Evolutionary conservation across 2,329 filamentous ascomycete species (phyloP).

Genomic region (Aspergillus udagawae): DNA sequence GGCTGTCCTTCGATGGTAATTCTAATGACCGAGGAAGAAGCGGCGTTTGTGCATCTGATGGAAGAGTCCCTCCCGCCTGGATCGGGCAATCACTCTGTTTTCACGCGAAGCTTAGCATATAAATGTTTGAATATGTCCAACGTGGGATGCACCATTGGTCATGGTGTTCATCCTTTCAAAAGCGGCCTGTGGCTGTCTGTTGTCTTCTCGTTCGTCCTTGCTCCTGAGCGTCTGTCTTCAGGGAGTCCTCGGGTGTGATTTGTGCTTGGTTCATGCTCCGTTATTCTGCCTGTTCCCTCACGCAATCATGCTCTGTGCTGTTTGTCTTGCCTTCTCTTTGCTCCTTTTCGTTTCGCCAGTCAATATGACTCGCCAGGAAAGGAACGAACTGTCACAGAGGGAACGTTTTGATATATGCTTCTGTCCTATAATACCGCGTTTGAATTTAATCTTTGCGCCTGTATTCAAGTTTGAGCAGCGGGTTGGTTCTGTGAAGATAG

Average conservation of each 20-base stretch:
- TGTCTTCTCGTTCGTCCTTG: slow-evolving; percentile 1
- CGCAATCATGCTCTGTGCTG: background rate
- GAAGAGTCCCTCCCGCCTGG: slow-evolving; percentile 9
- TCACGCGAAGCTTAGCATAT: slow-evolving; percentile 15
- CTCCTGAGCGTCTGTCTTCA: background rate
- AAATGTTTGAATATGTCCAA: slow-evolving; percentile 14
- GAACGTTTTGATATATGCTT: background rate
- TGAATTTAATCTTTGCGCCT: background rate
- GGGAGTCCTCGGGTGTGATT: slow-evolving; percentile 4
- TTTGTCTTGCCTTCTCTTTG: background rate
- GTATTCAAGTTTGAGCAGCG: background rate
- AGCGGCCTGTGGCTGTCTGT: slow-evolving; percentile 11
- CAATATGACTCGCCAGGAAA: background rate
- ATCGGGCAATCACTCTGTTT: slow-evolving; percentile 5
- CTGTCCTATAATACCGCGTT: background rate
- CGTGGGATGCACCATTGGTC: slow-evolving; percentile 12
- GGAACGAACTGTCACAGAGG: background rate
- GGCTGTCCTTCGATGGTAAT: slow-evolving; percentile 7
- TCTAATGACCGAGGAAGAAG: slow-evolving; percentile 13
- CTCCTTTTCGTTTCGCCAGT: background rate
- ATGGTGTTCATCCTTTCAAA: slow-evolving; percentile 14
- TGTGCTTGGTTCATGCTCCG: background rate
- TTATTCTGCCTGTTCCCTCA: background rate
- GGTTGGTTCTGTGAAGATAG: background rate
- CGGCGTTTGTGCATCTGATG: slow-evolving; percentile 8